Evolutionary conservation across 2,329 filamentous ascomycete species (phyloP).

Genomic region (Verticillium zaregamsianum): DNA sequence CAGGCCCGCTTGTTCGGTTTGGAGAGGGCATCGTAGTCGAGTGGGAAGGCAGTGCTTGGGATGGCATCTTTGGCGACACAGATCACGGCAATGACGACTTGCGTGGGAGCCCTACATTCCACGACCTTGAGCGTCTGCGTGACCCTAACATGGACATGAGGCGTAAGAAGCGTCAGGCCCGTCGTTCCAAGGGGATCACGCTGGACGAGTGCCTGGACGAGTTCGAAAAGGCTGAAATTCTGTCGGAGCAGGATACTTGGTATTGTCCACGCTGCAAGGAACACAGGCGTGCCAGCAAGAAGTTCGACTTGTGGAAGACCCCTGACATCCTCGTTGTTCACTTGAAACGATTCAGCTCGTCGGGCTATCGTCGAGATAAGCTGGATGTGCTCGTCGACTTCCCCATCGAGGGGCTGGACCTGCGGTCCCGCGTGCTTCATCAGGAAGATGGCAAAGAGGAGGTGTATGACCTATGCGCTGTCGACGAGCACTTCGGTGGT

Average conservation of each 20-base stretch:
- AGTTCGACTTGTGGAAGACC: slow-evolving; percentile 94
- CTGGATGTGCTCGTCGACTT: slow-evolving; percentile 89
- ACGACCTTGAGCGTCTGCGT: slow-evolving; percentile 45
- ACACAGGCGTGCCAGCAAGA: slow-evolving; percentile 87
- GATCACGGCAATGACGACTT: slow-evolving; percentile 36
- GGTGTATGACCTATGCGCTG: slow-evolving; percentile 88
- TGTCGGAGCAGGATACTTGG: slow-evolving; percentile 96
- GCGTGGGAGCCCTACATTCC: slow-evolving; percentile 58
- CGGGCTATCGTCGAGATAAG: slow-evolving; percentile 80
- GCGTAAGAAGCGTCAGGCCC: slow-evolving; percentile 59
- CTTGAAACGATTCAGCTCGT: slow-evolving; percentile 90
- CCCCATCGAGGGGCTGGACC: slow-evolving; percentile 80
- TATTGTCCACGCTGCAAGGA: slow-evolving; percentile 96
- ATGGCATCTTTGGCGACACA: slow-evolving; percentile 60
- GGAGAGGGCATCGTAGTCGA: slow-evolving; percentile 85
- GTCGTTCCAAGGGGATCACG: slow-evolving; percentile 61
- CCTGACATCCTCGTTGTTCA: slow-evolving; percentile 95
- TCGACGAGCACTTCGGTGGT: slow-evolving; percentile 93
- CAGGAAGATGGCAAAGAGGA: slow-evolving; percentile 77
- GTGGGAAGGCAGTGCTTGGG: slow-evolving; percentile 69
- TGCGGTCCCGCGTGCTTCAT: slow-evolving; percentile 73
- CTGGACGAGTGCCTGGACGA: slow-evolving; percentile 91
- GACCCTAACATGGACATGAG: slow-evolving; percentile 62
- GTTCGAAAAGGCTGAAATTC: slow-evolving; percentile 87
- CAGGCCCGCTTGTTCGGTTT: slow-evolving; percentile 65